phyloP scores from a whole-genome alignment of 345 rosid genomes.

The Tarenaya hassleriana region DNA sequence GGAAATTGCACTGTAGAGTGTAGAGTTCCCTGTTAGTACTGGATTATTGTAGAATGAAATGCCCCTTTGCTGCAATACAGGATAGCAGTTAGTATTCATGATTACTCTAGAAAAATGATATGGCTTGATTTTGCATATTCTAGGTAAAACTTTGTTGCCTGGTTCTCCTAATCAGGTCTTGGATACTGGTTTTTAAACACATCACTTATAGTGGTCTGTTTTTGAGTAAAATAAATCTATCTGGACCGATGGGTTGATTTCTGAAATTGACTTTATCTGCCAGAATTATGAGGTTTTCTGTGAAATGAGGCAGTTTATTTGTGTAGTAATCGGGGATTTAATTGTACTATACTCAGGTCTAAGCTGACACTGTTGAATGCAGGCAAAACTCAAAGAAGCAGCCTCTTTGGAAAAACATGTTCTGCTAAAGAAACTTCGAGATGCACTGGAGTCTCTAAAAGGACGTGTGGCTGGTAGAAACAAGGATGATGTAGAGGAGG shows the following conservation, averaged over 20 bases:
- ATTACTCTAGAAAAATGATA: background rate
- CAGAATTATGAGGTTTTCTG: no score
- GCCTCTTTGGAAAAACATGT: conserved; percentile 96
- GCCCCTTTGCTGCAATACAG: background rate
- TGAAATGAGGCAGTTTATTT: background rate
- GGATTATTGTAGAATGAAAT: no score
- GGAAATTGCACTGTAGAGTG: no score
- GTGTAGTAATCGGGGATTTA: background rate
- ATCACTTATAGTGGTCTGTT: no score
- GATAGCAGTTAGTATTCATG: no score
- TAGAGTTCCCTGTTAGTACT: no score
- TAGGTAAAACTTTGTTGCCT: background rate
- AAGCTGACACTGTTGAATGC: conserved; percentile 27
- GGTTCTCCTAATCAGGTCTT: background rate
- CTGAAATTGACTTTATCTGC: no score
- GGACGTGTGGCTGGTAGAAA: conserved; percentile 90
- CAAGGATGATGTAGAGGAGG: conserved; percentile 95
- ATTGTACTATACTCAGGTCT: conserved; percentile 2
- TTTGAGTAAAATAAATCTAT: no score
- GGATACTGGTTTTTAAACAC: background rate
- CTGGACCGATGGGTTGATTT: no score
- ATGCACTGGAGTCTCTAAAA: conserved; percentile 78
- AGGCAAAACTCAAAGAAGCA: conserved; percentile 90
- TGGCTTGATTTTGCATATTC: background rate
- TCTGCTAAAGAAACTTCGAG: conserved; percentile 92